These are phyloP conservation scores for Termitomyces bulborhizus DNA, from an alignment of 768 basidiomycete species.

Conservation along the genomic window DNA sequence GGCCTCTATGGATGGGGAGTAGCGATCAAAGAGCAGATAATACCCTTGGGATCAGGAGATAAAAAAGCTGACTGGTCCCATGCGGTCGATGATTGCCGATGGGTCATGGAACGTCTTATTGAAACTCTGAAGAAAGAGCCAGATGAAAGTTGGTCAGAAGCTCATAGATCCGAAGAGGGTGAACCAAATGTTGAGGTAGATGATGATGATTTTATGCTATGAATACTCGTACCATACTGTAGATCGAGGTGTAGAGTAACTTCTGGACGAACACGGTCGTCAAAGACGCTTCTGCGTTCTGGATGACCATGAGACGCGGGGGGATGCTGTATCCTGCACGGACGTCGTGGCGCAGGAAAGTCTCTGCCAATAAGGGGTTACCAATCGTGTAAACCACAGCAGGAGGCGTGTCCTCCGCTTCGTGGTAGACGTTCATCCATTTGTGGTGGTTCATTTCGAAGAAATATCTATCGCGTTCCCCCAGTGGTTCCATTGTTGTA, in stretches of 20 bases:
- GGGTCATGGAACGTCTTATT: too few relatives aligned
- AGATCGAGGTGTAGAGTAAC: too few relatives aligned
- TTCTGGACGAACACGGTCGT: constrained; percentile 19
- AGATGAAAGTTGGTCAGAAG: too few relatives aligned
- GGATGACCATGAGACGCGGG: constrained; percentile 26
- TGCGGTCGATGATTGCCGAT: too few relatives aligned
- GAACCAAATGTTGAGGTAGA: too few relatives aligned
- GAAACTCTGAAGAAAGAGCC: too few relatives aligned
- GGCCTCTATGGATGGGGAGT: too few relatives aligned
- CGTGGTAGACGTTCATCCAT: constrained; percentile 29
- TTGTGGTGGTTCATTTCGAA: constrained; percentile 26
- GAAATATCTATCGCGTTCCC: constrained; percentile 30
- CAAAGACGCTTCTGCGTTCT: constrained; percentile 18
- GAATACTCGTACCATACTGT: neutral
- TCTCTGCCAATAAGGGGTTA: constrained; percentile 31
- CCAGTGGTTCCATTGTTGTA: too few relatives aligned
- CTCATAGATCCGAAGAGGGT: too few relatives aligned
- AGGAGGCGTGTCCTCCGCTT: constrained; percentile 19
- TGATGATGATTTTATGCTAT: neutral
- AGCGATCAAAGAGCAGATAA: too few relatives aligned
- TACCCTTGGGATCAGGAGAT: too few relatives aligned
- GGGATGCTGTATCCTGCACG: constrained; percentile 26
- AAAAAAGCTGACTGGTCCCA: too few relatives aligned
- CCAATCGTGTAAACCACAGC: constrained; percentile 34
- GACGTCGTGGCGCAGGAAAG: constrained; percentile 24